Base-by-base conservation (phyloP, 768 basidiomycete genomes). In the Trametes punicea region DNA sequence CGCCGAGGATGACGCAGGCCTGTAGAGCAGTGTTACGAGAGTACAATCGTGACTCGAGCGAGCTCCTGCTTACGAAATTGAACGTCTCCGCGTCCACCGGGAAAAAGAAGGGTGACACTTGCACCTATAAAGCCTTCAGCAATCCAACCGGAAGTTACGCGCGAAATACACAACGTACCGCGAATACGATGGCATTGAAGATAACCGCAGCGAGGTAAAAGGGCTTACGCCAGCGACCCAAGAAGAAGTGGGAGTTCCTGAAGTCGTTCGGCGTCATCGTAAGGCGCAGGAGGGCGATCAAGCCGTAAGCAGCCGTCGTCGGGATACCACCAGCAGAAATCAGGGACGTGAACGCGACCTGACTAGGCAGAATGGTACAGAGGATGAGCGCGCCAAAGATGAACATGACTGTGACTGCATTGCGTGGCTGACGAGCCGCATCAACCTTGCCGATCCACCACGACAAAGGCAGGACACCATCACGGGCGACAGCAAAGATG, bases 401-500 rank as follows among this genome's bases (percentile, higher is more conserved):
- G 65, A 82, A 90, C 67, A 95, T 94, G 63, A 95, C 85, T 2
- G 90, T 90, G 16, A 95, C 85, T 11, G 93, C 93, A 67, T 93
- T 87, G 52, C 75, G 79, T 0, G 93, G 93, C 64, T 94, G 89
- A 1, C 89, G 87, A 15, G 78, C 70, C 0, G 70, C 60, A 46
- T 88, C 84, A 38, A 95, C 88, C 57, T 77, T 72, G 40, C 89
- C 84, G 49, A 97, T 88, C 93, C 93, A 96, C 11, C 73, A 57
- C 0, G 90, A 93, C 44, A 90, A 68, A 0, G 94, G 93, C 10
- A 97, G 75, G 0, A 95, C 90, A 26, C 93, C 93, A 63, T 97
- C 94, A 50, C 94, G 86, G n/a, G 93, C 93, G 41, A 97, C 88
- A 8, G 93, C 94, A 65, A 90, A 97, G 36, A 97, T 80, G 25